phyloP scores from a whole-genome alignment of 2,329 filamentous ascomycete species.

The Pestalotiopsis sp. region DNA sequence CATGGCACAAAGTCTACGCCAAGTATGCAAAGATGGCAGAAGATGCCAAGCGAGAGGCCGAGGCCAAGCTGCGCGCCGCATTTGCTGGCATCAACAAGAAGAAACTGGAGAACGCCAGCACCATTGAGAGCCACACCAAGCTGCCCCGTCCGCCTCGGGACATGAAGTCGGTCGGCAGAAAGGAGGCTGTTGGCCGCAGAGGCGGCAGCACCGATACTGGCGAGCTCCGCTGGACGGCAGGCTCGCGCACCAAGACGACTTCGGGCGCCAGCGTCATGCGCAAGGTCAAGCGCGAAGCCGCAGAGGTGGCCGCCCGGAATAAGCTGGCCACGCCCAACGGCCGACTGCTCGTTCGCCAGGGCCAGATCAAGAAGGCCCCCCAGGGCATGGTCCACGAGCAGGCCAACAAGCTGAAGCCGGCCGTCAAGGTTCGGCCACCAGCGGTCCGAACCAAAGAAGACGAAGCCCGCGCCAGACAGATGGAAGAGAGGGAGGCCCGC shows the following conservation, averaged over 20 bases:
- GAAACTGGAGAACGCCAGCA: constrained; percentile 59
- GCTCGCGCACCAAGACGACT: constrained; percentile 54
- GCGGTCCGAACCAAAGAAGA: constrained; percentile 10
- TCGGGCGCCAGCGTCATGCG: constrained; percentile 57
- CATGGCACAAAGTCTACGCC: constrained; percentile 80
- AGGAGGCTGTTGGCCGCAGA: constrained; percentile 15
- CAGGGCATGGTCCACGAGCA: constrained; percentile 56
- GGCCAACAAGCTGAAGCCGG: constrained; percentile 42
- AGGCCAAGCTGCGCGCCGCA: constrained; percentile 58
- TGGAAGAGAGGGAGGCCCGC: constrained; percentile 41
- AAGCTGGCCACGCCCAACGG: constrained; percentile 45
- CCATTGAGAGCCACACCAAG: constrained; percentile 53
- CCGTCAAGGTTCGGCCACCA: constrained; percentile 23
- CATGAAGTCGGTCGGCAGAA: constrained; percentile 23
- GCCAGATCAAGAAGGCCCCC: constrained; percentile 53
- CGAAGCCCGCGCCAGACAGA: constrained; percentile 22
- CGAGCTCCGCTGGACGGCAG: constrained; percentile 46
- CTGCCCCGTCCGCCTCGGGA: constrained; percentile 47
- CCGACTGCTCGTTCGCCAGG: constrained; percentile 32
- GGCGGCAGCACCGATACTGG: constrained; percentile 30
- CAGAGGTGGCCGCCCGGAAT: constrained; percentile 53
- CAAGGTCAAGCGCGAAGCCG: constrained; percentile 59
- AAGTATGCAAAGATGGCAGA: constrained; percentile 66
- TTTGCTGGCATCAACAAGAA: constrained; percentile 60
- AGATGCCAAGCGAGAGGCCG: constrained; percentile 58